Conservation (phyloP, 495 filamentous ascomycete species). For the Thermothielavioides terrestris region DNA sequence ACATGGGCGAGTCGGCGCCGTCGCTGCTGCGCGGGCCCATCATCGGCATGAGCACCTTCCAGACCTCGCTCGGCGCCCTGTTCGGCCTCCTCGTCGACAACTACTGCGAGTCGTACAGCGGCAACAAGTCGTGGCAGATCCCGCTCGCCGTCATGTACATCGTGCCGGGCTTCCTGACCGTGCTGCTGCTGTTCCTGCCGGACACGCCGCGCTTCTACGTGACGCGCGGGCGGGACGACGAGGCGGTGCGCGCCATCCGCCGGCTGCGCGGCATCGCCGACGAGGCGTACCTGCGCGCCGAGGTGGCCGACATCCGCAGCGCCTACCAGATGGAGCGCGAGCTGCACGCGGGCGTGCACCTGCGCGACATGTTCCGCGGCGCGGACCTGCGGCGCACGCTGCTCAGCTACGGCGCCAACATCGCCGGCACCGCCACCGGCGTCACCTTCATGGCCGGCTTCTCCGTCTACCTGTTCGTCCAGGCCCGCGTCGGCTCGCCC, state of each 20-base stretch:
- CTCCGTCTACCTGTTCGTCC: conserved; percentile 25
- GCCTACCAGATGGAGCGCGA: conserved; percentile 21
- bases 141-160: conserved; percentile 52
- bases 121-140: conserved; percentile 43
- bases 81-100: conserved; percentile 57
- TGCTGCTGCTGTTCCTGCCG: conserved; percentile 51
- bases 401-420: conserved; percentile 17
- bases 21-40: conserved; percentile 34
- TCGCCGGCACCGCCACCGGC: conserved; percentile 23
- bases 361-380: conserved; percentile 25
- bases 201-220: conserved; percentile 47
- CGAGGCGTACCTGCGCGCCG: conserved; percentile 18
- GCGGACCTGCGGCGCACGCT: conserved; percentile 26
- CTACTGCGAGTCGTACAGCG: conserved; percentile 37
- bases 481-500: conserved; percentile 22
- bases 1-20: conserved; percentile 34
- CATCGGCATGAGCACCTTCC: conserved; percentile 44
- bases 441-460: conserved; percentile 26
- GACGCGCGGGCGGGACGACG: conserved; percentile 25
- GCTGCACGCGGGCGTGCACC: conserved; percentile 17
- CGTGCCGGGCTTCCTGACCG: conserved; percentile 43
- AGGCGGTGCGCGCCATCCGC: conserved; percentile 24
- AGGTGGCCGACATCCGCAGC: conserved; percentile 26
- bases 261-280: conserved; percentile 21
- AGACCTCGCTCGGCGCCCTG: conserved; percentile 45